phyloP scores from a whole-genome alignment of 805 yeast species.

The Dipodascus albidus region DNA sequence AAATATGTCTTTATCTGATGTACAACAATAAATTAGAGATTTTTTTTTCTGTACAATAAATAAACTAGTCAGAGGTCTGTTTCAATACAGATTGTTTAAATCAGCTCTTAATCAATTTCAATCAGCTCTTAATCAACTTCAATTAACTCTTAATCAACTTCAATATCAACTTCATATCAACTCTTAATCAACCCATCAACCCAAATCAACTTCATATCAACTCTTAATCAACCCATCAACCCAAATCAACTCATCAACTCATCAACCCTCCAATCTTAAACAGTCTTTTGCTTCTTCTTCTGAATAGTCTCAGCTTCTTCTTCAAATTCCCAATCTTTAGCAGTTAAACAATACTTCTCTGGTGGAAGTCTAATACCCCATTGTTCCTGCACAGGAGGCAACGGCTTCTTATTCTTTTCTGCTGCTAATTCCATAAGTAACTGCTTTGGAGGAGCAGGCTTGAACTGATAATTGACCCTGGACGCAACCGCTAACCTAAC shows the following conservation, averaged over 20 bases:
- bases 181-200: too few relatives aligned
- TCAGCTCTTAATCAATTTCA: too few relatives aligned
- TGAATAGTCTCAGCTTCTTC: conserved; percentile 30
- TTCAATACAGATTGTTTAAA: too few relatives aligned
- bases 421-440: conserved; percentile 79
- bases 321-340: conserved; percentile 59
- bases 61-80: too few relatives aligned
- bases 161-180: too few relatives aligned
- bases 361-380: conserved; percentile 95
- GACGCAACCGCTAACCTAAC: conserved; percentile 88
- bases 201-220: too few relatives aligned
- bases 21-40: too few relatives aligned
- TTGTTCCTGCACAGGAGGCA: conserved; percentile 83
- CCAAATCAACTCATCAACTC: neutral
- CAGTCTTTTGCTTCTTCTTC: conserved; percentile 7
- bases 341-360: conserved; percentile 90
- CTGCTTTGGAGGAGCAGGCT: conserved; percentile 93
- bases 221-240: too few relatives aligned
- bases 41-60: too few relatives aligned
- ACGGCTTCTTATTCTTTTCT: conserved; percentile 77
- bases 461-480: conserved; percentile 89
- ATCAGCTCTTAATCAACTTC: too few relatives aligned
- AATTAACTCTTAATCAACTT: too few relatives aligned
- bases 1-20: neutral
- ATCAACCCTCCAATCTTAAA: neutral